These are phyloP conservation scores for Tephrocybe sp. DNA, from an alignment of 768 basidiomycete genomes.

Conservation along the genomic window DNA sequence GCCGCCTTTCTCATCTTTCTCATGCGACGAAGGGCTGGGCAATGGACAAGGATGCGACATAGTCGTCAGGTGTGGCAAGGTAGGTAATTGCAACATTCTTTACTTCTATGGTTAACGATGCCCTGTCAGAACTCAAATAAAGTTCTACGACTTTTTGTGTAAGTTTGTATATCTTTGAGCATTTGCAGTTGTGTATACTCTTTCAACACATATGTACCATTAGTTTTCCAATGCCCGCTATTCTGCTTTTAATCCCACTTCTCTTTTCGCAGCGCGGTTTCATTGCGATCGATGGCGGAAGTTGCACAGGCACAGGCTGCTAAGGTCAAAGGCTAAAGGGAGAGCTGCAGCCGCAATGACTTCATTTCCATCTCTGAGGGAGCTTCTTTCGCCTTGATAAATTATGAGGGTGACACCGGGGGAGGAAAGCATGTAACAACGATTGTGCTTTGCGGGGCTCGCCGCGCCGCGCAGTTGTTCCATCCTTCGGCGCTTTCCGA, in stretches of 20 bases:
- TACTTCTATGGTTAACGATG: too few species aligned
- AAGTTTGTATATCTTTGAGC: too few species aligned
- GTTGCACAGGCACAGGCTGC: constrained; percentile 4
- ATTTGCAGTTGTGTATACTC: too few species aligned
- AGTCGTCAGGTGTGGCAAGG: constrained; percentile 5
- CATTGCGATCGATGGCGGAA: not conserved
- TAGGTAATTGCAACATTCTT: too few species aligned
- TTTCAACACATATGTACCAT: too few species aligned
- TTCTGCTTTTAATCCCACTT: too few species aligned
- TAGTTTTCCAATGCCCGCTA: too few species aligned
- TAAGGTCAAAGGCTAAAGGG: not conserved
- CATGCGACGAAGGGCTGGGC: not conserved
- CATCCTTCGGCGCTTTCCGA: too few species aligned
- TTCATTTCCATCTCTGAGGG: not conserved
- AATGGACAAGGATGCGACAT: not conserved
- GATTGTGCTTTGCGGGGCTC: not conserved
- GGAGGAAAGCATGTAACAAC: not conserved
- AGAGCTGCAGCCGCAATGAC: too few species aligned
- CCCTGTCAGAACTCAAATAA: constrained; percentile 2
- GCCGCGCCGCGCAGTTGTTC: too few species aligned
- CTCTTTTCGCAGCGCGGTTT: too few species aligned
- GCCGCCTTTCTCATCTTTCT: not conserved
- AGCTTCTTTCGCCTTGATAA: not conserved
- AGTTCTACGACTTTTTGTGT: too few species aligned
- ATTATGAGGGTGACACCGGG: not conserved